Evolutionary conservation across 2,329 filamentous ascomycete genomes (phyloP), one percentile per base, ranked within the genome.

Genomic region (Fusarium verrucosum): DNA sequence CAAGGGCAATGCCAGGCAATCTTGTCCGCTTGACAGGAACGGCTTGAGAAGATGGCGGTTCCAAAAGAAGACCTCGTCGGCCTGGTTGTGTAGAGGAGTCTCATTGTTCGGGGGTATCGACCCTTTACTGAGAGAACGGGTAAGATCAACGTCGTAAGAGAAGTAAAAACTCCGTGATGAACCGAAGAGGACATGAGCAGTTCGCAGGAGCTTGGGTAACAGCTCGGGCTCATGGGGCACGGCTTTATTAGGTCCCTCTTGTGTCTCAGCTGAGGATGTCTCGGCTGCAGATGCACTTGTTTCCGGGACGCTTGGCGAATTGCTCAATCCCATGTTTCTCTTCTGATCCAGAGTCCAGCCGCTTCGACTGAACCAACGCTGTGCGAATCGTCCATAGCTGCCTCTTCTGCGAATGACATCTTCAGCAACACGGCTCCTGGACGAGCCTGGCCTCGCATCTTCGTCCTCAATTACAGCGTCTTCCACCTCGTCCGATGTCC

Each of bases 131-230:
- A 87, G 71, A 62, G 85, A 88, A 53, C 89, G 86, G 1, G 95
- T 98, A 46, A 99, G 86, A 74, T 99, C 94, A 74, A 94, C 85
- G 66, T 99, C 95, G 75, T 99, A 97, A 1, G 94, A 94, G 76
- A 94, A 99, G 80, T 90, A 98, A 76, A 97, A 98, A 75, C 92
- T 97, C 63, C 85, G 85, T 0, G 90, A 93, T 5, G 88, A 85
- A 2, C 91, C 89, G 73, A 97, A 94, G 59, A 97, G 86, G 52
- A 98, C 86, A 72, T 92, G 92, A 3, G 92, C 89, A 28, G 92
- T 96, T 36, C 90, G 86, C 37, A 99, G 77, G 35, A 98, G 82
- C 72, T 97, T 96, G 2, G 94, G 94, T 11, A 96, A 81, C 28
- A 98, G 78, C 6, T 84, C 70, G 8, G 79, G 76, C 16, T 77